Conservation (phyloP, 1,284 basidiomycete species). For the Rhodotorula sp. region DNA sequence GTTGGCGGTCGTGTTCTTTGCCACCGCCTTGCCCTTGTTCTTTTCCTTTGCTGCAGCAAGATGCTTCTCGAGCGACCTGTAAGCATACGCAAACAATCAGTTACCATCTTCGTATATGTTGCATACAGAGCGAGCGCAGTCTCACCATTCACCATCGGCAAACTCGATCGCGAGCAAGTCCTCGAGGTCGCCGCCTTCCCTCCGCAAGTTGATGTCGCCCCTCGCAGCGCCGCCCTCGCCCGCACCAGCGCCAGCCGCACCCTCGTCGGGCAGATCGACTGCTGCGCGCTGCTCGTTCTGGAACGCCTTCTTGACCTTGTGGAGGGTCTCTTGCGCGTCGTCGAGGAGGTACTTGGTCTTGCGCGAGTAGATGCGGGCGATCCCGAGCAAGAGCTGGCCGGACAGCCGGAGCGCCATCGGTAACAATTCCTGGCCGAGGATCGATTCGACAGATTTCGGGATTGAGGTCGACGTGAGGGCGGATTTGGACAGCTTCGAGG, state of each 20-base stretch:
- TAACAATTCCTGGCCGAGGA: constrained; percentile 48
- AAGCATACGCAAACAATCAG: background rate
- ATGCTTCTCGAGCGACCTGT: constrained; percentile 34
- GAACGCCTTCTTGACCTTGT: constrained; percentile 87
- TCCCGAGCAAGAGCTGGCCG: constrained; percentile 90
- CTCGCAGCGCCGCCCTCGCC: background rate
- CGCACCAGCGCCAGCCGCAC: background rate
- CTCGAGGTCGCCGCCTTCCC: constrained; percentile 35
- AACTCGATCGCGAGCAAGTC: constrained; percentile 34
- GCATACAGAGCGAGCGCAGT: background rate
- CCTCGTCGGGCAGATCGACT: constrained; percentile 32
- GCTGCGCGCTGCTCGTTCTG: constrained; percentile 19
- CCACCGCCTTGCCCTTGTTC: constrained; percentile 22
- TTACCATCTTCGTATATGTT: background rate
- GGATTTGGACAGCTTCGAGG: constrained; percentile 92
- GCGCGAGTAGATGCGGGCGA: constrained; percentile 93
- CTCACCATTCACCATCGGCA: constrained; percentile 24
- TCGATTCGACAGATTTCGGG: constrained; percentile 62
- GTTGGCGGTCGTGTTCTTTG: constrained; percentile 23
- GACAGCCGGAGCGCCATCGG: constrained; percentile 88
- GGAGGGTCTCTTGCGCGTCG: constrained; percentile 92
- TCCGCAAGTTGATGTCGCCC: constrained; percentile 28
- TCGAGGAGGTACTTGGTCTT: constrained; percentile 97
- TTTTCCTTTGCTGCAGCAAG: constrained; percentile 23
- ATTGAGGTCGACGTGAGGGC: constrained; percentile 93